These are phyloP conservation scores for Paraurostyla sp. DNA, from an alignment of 73 alveolate species.

Conservation along the genomic window DNA sequence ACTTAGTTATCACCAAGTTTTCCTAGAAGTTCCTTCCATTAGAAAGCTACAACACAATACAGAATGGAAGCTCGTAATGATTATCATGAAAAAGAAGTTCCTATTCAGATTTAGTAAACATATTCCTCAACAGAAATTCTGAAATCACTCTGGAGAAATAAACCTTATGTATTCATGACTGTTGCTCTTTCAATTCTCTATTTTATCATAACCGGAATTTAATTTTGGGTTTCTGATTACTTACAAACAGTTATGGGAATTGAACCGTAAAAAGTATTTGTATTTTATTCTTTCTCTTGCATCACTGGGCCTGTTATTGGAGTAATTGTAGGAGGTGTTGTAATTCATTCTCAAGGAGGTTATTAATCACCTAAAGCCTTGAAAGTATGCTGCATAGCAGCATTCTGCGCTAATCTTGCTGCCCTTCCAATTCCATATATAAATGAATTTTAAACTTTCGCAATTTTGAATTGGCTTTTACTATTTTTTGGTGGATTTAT, in stretches of 20 bases:
- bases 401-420: constrained; percentile 74
- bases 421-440: constrained; percentile 88
- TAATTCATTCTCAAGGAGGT: constrained; percentile 88
- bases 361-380: constrained; percentile 82
- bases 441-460: constrained; percentile 69
- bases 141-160: not conserved
- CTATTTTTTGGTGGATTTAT: constrained; percentile 93
- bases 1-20: not conserved
- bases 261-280: constrained; percentile 72
- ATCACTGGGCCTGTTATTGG: constrained; percentile 95
- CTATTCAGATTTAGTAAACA: not conserved
- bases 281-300: constrained; percentile 83
- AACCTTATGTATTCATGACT: constrained; percentile 67
- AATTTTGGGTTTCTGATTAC: constrained; percentile 95
- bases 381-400: constrained; percentile 73
- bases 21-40: not conserved
- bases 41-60: no score
- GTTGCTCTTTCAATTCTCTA: constrained; percentile 86
- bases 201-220: constrained; percentile 93
- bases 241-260: constrained; percentile 77
- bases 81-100: not conserved
- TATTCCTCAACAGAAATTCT: not conserved
- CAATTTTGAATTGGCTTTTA: constrained; percentile 83
- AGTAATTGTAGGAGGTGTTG: constrained; percentile 84
- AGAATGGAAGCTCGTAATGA: no score